Conservation (phyloP, 352 stramenopile genomes). For the Phytopythium delawarense region DNA sequence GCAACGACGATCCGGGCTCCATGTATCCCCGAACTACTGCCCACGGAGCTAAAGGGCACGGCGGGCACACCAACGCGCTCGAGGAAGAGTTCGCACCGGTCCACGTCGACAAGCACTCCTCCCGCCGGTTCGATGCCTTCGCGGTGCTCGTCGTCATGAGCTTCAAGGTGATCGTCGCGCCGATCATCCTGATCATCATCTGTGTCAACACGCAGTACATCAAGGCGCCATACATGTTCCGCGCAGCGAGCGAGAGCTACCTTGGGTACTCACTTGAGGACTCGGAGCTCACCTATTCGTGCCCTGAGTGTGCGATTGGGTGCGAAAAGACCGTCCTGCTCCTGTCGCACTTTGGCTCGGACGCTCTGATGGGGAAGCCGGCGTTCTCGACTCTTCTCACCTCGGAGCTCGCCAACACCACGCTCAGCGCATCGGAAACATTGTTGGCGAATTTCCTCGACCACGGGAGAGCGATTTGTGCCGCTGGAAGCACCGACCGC, state of each 20-base stretch:
- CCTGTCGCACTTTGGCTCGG: conserved; percentile 21
- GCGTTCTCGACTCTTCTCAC: conserved; percentile 22
- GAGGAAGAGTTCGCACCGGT: background rate
- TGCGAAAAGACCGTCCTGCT: conserved; percentile 22
- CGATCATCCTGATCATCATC: conserved; percentile 27
- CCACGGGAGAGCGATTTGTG: conserved; percentile 12
- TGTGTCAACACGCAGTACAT: conserved; percentile 30
- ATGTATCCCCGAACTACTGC: background rate
- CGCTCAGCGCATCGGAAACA: conserved; percentile 14
- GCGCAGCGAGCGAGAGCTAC: conserved; percentile 23
- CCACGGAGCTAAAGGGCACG: background rate
- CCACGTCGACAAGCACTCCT: conserved; percentile 11
- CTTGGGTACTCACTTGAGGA: conserved; percentile 24
- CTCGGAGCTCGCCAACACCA: conserved; percentile 22
- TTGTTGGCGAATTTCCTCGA: conserved; percentile 19
- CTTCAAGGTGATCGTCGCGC: conserved; percentile 30
- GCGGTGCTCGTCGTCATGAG: conserved; percentile 31
- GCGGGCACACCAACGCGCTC: no score
- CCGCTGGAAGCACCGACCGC: conserved; percentile 19
- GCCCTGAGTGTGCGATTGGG: conserved; percentile 18
- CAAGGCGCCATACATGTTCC: conserved; percentile 31
- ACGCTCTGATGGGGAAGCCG: conserved; percentile 30
- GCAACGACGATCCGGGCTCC: conserved; percentile 8
- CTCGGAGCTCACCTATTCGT: conserved; percentile 19
- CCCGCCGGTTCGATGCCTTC: conserved; percentile 20